Evolutionary conservation across 2,329 filamentous ascomycete species (phyloP).

Genomic region (Fusarium albidum): DNA sequence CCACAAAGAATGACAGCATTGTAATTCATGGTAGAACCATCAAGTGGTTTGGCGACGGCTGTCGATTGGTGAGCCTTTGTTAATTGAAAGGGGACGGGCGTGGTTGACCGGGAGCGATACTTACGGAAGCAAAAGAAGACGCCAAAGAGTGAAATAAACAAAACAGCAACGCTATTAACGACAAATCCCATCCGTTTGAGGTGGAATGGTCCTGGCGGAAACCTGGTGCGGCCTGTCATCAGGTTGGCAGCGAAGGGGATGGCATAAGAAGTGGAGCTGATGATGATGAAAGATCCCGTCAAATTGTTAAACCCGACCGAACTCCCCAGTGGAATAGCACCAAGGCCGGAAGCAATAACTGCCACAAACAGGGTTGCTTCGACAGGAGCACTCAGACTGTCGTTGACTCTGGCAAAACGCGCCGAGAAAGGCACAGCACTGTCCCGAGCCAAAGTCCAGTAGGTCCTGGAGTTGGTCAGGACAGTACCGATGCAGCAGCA

Average conservation of each 20-base stretch:
- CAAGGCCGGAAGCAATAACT: conserved; percentile 34
- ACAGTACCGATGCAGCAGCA: conserved; percentile 37
- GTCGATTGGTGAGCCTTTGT: not conserved
- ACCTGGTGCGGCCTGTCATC: conserved; percentile 22
- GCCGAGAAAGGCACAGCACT: conserved; percentile 34
- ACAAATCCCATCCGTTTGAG: conserved; percentile 11
- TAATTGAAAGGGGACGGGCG: not conserved
- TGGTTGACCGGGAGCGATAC: not conserved
- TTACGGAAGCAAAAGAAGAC: conserved; percentile 40
- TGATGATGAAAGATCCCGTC: conserved; percentile 40
- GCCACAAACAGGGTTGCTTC: conserved; percentile 37
- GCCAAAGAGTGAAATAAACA: conserved; percentile 34
- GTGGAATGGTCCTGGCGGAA: conserved; percentile 28
- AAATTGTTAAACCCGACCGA: conserved; percentile 38
- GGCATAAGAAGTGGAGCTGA: conserved; percentile 38
- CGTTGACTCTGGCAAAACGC: conserved; percentile 29
- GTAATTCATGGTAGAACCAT: conserved; percentile 38
- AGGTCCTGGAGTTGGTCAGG: conserved; percentile 36
- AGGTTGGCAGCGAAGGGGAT: conserved; percentile 34
- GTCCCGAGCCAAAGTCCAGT: conserved; percentile 38
- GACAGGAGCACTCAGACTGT: conserved; percentile 29
- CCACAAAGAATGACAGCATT: conserved; percentile 36
- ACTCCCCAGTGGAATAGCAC: conserved; percentile 37
- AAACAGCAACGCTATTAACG: conserved; percentile 29
- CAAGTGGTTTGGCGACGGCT: conserved; percentile 36